Conservation (phyloP, 73 alveolate species). For the Symbiodinium pilosum region DNA sequence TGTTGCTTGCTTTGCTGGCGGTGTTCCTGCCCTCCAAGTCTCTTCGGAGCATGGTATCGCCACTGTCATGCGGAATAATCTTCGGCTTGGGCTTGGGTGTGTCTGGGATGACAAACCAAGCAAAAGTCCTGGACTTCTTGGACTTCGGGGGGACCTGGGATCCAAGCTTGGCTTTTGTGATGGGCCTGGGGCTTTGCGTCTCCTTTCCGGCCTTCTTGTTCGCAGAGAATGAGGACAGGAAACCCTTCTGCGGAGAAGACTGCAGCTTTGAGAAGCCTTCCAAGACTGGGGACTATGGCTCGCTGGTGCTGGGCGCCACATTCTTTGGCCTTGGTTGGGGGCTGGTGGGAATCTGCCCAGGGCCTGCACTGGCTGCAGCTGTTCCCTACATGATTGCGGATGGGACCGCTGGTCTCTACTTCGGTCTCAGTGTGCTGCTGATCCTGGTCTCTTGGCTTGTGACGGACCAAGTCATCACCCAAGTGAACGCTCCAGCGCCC, state of each 20-base stretch:
- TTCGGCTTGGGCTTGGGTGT: constrained; percentile 94
- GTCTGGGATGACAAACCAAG: constrained; percentile 98
- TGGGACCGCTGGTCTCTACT: background rate
- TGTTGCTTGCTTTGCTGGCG: background rate
- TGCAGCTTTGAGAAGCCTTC: constrained; percentile 96
- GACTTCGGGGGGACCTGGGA: constrained; percentile 98
- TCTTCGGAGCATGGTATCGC: background rate
- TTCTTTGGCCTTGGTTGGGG: background rate
- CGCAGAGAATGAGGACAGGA: constrained; percentile 92
- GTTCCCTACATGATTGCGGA: background rate
- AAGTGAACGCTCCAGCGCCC: background rate
- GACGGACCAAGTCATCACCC: constrained; percentile 12
- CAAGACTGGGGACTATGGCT: constrained; percentile 96
- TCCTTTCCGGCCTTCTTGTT: constrained; percentile 97
- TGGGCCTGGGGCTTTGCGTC: constrained; percentile 98
- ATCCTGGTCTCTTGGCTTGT: background rate
- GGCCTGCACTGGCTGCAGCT: background rate
- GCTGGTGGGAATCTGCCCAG: background rate
- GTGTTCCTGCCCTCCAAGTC: background rate
- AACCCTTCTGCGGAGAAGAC: constrained; percentile 34
- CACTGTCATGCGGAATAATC: background rate
- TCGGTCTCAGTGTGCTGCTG: background rate
- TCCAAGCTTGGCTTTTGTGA: constrained; percentile 98
- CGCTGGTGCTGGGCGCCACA: constrained; percentile 95
- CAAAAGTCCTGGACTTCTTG: constrained; percentile 97